Base-by-base conservation (phyloP, 2,329 filamentous ascomycete genomes). In the Arthroderma sp. region DNA sequence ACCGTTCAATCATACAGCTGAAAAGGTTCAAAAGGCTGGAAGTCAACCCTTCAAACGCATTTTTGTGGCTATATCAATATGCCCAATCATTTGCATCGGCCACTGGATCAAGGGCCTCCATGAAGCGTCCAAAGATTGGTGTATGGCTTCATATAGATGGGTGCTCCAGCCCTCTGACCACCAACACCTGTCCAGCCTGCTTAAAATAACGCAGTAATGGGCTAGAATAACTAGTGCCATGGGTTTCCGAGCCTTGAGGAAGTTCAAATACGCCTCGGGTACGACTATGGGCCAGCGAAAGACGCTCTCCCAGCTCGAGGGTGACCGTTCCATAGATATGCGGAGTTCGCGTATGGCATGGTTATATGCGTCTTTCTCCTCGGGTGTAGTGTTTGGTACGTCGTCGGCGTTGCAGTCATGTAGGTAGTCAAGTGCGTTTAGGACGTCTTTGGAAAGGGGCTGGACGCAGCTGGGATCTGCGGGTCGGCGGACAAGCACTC, bases 91-190 rank as follows among this genome's bases (percentile, higher is more conserved):
- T 28, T 56, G 50, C 44, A 56, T 49, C 7, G 54, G 55, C 55
- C 55, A 57, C 37, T 48, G 47, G 30, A 57, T 43, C 33, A 51
- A 33, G 9, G 50, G 52, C 29, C 48, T 48, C 55, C 54, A 56
- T 27, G 45, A 48, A 8, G 37, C 34, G 29, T 52, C 52, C 9
- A 57, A 32, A 3, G 46, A 47, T 33, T 45, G 43, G 41, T 54
- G 51, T 22, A 82, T 69, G n/a, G 79, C 78, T 57, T 78, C 72
- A 28, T 83, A 77, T 54, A 83, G 78, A 48, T 77, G 73, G n/a
- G 75, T 72, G 15, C 78, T 72, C 51, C 82, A 78, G 29, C 79
- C 78, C 38, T 76, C 68, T 3, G 82, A 61, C 80, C 80, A 84
- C 80, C 80, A 84, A 22, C 78, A 66, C 11, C 67, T 60, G 51